Conservation (phyloP, 2,329 filamentous ascomycete species). For the Truncatella angustata region DNA sequence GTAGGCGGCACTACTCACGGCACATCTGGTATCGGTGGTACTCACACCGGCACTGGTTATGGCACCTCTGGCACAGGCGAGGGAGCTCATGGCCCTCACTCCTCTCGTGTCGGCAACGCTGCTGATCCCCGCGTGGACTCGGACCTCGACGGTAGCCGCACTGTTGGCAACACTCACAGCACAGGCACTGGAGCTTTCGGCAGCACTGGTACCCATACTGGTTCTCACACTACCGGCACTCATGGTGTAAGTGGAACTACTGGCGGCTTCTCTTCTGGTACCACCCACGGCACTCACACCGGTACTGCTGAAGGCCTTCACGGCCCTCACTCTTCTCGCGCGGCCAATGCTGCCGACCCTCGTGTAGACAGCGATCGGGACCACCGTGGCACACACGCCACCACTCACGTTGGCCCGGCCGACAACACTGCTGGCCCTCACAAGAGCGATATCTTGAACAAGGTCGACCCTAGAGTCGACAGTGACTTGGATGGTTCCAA, state of each 20-base stretch:
- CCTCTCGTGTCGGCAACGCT: neutral
- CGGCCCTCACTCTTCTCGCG: neutral
- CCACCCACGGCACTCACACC: no score
- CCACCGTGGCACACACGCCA: neutral
- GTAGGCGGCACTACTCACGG: neutral
- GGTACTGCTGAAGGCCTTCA: no score
- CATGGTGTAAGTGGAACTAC: neutral
- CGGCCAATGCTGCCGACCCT: neutral
- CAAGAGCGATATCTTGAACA: neutral
- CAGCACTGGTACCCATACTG: neutral
- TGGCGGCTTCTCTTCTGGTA: no score
- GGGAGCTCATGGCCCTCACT: neutral
- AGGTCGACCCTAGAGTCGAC: neutral
- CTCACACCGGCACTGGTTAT: neutral
- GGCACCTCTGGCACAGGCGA: neutral
- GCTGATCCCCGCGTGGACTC: neutral
- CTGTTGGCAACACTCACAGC: neutral
- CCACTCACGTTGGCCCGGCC: neutral
- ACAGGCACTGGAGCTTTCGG: no score
- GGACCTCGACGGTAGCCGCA: neutral
- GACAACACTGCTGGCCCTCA: neutral
- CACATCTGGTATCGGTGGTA: neutral
- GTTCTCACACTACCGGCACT: neutral
- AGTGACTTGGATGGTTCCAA: neutral
- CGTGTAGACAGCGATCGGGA: no score